Conservation (phyloP, 352 stramenopile genomes). For the Pythium sukuiense region DNA sequence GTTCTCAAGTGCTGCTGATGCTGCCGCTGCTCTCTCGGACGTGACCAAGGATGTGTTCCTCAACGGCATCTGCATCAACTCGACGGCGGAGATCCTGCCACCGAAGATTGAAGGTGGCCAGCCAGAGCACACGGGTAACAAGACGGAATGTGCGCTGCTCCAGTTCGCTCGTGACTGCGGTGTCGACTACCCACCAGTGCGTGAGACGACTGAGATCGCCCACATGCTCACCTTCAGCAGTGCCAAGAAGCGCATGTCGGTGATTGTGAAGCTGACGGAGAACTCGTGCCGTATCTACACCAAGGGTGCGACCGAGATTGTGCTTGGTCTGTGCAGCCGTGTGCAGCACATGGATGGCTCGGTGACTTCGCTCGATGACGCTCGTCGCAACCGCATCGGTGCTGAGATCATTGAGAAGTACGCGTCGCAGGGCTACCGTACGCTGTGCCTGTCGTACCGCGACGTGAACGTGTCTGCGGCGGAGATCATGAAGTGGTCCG, state of each 20-base stretch:
- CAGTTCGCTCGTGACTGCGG: slow-evolving; percentile 29
- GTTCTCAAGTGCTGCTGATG: slow-evolving; percentile 37
- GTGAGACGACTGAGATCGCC: slow-evolving; percentile 81
- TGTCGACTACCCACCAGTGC: slow-evolving; percentile 81
- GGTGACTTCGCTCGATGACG: slow-evolving; percentile 15
- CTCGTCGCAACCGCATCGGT: no score
- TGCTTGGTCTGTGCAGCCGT: slow-evolving; percentile 68
- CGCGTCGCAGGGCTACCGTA: slow-evolving; percentile 85
- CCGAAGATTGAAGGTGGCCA: slow-evolving; percentile 17
- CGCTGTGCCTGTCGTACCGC: slow-evolving; percentile 66
- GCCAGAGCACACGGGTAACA: slow-evolving; percentile 39
- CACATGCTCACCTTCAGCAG: slow-evolving; percentile 87
- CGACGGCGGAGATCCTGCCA: slow-evolving; percentile 75
- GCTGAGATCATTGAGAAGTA: slow-evolving; percentile 69
- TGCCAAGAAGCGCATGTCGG: slow-evolving; percentile 83
- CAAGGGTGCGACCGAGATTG: slow-evolving; percentile 75
- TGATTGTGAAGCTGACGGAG: slow-evolving; percentile 52
- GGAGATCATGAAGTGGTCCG: slow-evolving; percentile 64
- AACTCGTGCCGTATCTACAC: slow-evolving; percentile 70
- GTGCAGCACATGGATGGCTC: slow-evolving; percentile 68
- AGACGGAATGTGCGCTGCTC: slow-evolving; percentile 55
- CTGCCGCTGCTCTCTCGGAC: slow-evolving; percentile 34
- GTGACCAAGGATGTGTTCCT: slow-evolving; percentile 29
- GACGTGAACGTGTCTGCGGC: slow-evolving; percentile 69
- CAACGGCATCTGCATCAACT: slow-evolving; percentile 80